These are phyloP conservation scores for Cladochytrium tenue DNA, from an alignment of 371 early-diverging fungal species.

Conservation along the genomic window DNA sequence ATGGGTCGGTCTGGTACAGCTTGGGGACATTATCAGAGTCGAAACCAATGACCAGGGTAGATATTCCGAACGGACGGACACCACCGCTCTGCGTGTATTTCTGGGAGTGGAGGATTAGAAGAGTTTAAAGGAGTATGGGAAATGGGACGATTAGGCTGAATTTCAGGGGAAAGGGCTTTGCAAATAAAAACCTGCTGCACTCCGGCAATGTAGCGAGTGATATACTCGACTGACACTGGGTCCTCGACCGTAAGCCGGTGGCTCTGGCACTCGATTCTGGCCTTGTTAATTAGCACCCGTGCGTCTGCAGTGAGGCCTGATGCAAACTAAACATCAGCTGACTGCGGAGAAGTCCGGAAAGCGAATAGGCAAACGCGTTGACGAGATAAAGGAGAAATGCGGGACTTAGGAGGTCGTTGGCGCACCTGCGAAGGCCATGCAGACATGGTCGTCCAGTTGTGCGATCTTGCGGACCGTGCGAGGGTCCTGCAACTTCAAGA, in stretches of 20 bases:
- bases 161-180: conserved; percentile 6
- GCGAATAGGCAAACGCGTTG: neutral
- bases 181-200: conserved; percentile 80
- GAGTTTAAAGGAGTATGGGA: neutral
- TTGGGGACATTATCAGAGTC: conserved; percentile 81
- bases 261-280: conserved; percentile 96
- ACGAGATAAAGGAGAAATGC: neutral
- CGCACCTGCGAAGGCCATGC: conserved; percentile 93
- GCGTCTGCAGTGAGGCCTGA: conserved; percentile 92
- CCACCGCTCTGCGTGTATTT: conserved; percentile 99
- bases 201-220: conserved; percentile 95
- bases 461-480: conserved; percentile 95
- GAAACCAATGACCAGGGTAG: conserved; percentile 93
- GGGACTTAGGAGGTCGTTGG: too few relatives aligned
- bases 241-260: conserved; percentile 96
- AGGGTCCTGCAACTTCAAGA: conserved; percentile 94
- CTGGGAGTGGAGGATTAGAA: conserved; percentile 43
- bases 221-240: conserved; percentile 96
- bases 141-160: neutral
- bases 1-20: conserved; percentile 98
- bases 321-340: neutral
- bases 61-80: conserved; percentile 98
- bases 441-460: conserved; percentile 95
- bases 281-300: conserved; percentile 94
- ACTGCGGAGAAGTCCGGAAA: neutral